Base-by-base conservation (phyloP, 495 filamentous ascomycete species). In the Neurospora hispaniola region DNA sequence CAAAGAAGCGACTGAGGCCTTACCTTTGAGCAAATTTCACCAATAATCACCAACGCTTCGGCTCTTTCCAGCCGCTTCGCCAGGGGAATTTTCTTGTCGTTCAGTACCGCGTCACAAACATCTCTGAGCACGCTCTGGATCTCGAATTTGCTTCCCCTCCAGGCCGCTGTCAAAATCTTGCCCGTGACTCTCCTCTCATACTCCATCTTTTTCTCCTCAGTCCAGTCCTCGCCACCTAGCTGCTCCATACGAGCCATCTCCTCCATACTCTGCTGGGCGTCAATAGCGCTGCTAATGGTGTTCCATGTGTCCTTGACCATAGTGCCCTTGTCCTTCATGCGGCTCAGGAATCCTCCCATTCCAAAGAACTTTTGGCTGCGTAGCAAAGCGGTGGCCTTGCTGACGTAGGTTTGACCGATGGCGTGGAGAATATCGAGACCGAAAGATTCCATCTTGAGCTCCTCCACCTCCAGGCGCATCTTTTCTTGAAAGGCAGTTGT, bases 401-500 rank as follows among this genome's bases (percentile, higher is more conserved):
- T 89, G 23, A 95, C 79, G 80, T 99, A 99, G 7, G 93, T 96
- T 27, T 89, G 84, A 35, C 96, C 95, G 75, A 99, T 94, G 27
- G 96, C 94, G 81, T 99, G 96, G 31, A 99, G 85, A 76, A 99
- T 99, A 77, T 99, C 96, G 43, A 99, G 83, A 44, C 96, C 96
- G 79, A 99, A 99, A 14, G 92, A 95, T 83, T 99, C 96, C 93
- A 99, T 98, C 85, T 98, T 99, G 75, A 98, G 82, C 76, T 98
- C 96, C 85, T 99, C 96, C 16, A 97, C 93, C 82, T 98, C 96
- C 38, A 97, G 89, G n/a, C 90, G 87, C 27, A 90, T 97, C 87
- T 98, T 97, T 78, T 93, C 93, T 78, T 94, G 90, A 82, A 98
- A 99, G 2, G 96, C 94, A 46, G 81, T 82, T 4, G 94, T 98